Percentiles rank a stretch among this genome's conserved stretches.
phyloP scores from a whole-genome alignment of 2,329 filamentous ascomycete genomes.

The Aspergillus sp. region DNA sequence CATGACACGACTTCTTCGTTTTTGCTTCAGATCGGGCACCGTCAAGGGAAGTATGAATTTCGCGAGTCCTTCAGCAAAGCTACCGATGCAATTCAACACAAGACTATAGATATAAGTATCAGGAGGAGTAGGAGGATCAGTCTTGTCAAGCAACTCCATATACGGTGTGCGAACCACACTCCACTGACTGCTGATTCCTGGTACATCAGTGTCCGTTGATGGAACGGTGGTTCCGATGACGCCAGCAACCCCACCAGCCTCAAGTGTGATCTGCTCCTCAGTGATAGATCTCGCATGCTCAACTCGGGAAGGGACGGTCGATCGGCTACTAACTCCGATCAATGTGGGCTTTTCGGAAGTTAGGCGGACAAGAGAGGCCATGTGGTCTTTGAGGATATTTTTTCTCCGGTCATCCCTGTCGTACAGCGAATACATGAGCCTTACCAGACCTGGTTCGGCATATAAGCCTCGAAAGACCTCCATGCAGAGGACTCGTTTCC shows the following conservation, averaged over 20 bases:
- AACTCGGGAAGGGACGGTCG: conserved; percentile 72
- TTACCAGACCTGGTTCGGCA: conserved; percentile 73
- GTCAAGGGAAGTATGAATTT: conserved; percentile 92
- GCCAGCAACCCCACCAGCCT: conserved; percentile 83
- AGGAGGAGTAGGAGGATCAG: conserved; percentile 76
- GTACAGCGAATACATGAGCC: conserved; percentile 78
- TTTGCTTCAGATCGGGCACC: conserved; percentile 69
- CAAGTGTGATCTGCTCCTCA: conserved; percentile 82
- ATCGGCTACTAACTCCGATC: conserved; percentile 87
- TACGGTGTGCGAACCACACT: conserved; percentile 83
- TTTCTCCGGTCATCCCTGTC: conserved; percentile 73
- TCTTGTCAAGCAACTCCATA: conserved; percentile 92
- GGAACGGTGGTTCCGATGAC: conserved; percentile 76
- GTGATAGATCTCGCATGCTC: conserved; percentile 59
- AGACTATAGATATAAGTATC: conserved; percentile 94
- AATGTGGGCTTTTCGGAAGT: conserved; percentile 87
- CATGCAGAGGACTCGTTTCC: conserved; percentile 89
- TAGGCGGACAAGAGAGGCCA: conserved; percentile 85
- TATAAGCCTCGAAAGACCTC: conserved; percentile 88
- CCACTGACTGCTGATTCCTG: conserved; percentile 87
- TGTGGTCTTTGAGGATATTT: conserved; percentile 76
- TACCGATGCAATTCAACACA: conserved; percentile 83
- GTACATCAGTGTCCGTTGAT: conserved; percentile 65
- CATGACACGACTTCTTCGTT: conserved; percentile 44
- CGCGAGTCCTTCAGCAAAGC: conserved; percentile 85